Conservation (phyloP, 495 filamentous ascomycete genomes). For the Talaromyces adpressus region DNA sequence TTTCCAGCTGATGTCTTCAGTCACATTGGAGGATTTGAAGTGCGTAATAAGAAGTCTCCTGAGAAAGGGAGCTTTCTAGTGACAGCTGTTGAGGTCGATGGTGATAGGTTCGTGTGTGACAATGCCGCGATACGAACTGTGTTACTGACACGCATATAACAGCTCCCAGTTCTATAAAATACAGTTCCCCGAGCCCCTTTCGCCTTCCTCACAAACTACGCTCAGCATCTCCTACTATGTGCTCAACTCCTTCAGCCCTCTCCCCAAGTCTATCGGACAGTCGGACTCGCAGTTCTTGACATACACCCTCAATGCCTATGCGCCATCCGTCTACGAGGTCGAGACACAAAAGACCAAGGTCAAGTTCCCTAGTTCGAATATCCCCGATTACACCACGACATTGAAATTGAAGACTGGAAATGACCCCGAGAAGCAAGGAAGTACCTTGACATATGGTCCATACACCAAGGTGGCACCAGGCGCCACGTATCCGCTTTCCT, state of each 20-base stretch:
- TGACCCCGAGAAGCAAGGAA: constrained; percentile 77
- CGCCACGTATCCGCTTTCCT: constrained; percentile 58
- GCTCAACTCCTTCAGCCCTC: constrained; percentile 65
- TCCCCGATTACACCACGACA: constrained; percentile 79
- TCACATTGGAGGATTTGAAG: constrained; percentile 79
- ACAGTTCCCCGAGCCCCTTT: constrained; percentile 65
- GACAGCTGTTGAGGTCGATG: constrained; percentile 43
- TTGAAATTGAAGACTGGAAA: constrained; percentile 52
- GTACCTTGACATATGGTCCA: constrained; percentile 86
- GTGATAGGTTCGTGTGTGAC: constrained; percentile 19
- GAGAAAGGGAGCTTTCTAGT: constrained; percentile 59
- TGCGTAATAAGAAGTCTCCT: constrained; percentile 77
- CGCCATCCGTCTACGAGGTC: constrained; percentile 72
- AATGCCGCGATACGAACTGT: not conserved
- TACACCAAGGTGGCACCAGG: constrained; percentile 67
- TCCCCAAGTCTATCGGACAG: constrained; percentile 75
- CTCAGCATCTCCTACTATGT: constrained; percentile 78
- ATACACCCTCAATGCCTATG: constrained; percentile 77
- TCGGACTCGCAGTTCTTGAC: constrained; percentile 78
- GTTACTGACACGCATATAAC: not conserved
- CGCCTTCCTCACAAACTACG: constrained; percentile 69
- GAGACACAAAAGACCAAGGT: constrained; percentile 94
- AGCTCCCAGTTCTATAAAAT: constrained; percentile 79
- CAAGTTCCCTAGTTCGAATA: constrained; percentile 70
- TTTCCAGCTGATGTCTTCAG: constrained; percentile 68